Base-by-base conservation (phyloP, 768 basidiomycete species). In the Chiua virens region DNA sequence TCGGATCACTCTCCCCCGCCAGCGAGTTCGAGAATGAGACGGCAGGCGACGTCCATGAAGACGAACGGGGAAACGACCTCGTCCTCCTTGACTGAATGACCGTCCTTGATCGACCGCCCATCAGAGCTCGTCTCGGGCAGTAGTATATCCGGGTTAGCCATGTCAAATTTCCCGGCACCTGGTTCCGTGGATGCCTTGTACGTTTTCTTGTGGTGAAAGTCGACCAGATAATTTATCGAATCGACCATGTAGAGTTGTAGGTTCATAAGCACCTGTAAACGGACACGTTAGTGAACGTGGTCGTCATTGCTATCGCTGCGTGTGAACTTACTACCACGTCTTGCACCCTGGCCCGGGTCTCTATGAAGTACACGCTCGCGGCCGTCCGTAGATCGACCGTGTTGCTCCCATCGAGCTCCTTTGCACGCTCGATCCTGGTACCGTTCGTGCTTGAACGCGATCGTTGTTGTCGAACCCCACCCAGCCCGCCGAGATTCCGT, bases 171-270 rank as follows among this genome's bases (percentile, higher is more conserved):
- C 17, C 81, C 85, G 17, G 87, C 85, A 6, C 76, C 87, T 0
- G 80, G 75, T 36, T 86, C 83, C 13, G 75, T 76, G 2, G 82
- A 82, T 7, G 89, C 91, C 58, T 76, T 80, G 71, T 98, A 97
- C 45, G 93, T 89, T 66, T 92, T 94, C 69, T 97, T 92, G 75
- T 98, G 95, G 61, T 97, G 87, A 73, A 99, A 99, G 67, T 98
- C 96, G 50, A 99, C 97, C 25, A 99, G 81, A 71, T 98, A 98
- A 72, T 98, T 98, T 68, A 86, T 85, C 21, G 86, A 85, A 66
- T 99, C 96, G 18, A 99, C 92, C 79, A 92, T 89, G 68, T 98
- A 99, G 35, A 98, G 80, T 60, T 98, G 94, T 2, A 99, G 80
- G 69, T 99, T 97, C 94, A 98, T 98, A 30, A 97, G 76, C 7